Conservation (phyloP, 306 rosid genomes). For the Acacia melanoxylon region DNA sequence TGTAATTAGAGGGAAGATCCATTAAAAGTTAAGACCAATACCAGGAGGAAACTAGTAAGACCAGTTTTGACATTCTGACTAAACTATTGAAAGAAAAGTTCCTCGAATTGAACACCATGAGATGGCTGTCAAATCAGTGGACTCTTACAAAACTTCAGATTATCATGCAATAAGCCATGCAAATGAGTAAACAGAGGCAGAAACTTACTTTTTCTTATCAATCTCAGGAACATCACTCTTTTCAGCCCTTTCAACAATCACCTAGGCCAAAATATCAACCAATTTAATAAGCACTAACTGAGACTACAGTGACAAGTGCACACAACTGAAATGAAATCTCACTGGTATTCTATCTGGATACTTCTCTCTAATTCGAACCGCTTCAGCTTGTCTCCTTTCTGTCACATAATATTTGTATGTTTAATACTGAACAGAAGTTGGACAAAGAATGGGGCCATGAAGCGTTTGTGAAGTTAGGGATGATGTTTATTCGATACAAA, state of each 20-base stretch:
- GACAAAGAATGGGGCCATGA: background rate
- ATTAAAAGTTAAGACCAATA: background rate
- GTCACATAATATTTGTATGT: conserved; percentile 2
- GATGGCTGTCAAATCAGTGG: background rate
- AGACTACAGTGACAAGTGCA: background rate
- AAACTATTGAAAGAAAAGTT: background rate
- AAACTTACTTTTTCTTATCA: conserved; percentile 62
- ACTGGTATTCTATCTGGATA: conserved; percentile 77
- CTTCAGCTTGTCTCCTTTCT: conserved; percentile 70
- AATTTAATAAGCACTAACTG: background rate
- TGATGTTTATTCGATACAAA: background rate
- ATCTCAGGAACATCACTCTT: conserved; percentile 70
- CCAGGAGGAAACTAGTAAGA: background rate
- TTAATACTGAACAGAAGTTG: background rate
- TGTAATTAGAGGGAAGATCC: background rate
- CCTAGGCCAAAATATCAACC: conserved; percentile 40
- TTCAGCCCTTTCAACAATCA: conserved; percentile 71
- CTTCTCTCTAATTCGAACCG: conserved; percentile 63
- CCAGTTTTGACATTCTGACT: background rate
- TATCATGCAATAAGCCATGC: background rate
- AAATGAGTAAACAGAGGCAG: background rate
- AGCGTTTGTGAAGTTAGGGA: background rate
- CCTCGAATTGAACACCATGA: background rate
- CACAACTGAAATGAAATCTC: conserved; percentile 30
- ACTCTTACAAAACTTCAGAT: background rate